Conservation (phyloP, 164 flowering plant genomes). For the Hamamelis virginiana region DNA sequence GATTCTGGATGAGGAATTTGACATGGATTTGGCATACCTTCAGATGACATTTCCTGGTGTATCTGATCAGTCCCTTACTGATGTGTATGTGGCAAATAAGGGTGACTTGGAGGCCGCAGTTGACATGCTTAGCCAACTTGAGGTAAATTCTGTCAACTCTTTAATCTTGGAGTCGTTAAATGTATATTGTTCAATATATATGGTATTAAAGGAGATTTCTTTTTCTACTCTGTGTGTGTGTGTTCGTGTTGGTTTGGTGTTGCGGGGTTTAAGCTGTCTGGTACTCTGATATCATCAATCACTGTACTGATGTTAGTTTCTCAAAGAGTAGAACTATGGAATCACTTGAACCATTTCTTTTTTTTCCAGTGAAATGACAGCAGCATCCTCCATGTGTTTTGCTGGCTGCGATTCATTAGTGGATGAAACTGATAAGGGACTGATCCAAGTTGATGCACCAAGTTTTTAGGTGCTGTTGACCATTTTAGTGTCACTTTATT, state of each 20-base stretch:
- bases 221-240: not conserved
- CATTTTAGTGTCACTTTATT: too few relatives aligned
- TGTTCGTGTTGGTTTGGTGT: too few relatives aligned
- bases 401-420: too few relatives aligned
- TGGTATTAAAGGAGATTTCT: not conserved
- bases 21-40: slow-evolving; percentile 62
- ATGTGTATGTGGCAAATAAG: slow-evolving; percentile 46
- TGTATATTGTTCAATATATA: not conserved
- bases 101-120: slow-evolving; percentile 64
- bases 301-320: too few relatives aligned
- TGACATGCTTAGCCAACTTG: slow-evolving; percentile 70
- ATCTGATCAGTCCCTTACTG: slow-evolving; percentile 59
- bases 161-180: not conserved
- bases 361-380: too few relatives aligned
- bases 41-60: slow-evolving; percentile 51
- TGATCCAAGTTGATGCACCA: too few relatives aligned
- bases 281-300: too few relatives aligned
- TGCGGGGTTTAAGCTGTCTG: not conserved
- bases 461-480: too few relatives aligned
- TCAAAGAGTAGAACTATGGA: too few relatives aligned
- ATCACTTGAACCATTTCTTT: too few relatives aligned
- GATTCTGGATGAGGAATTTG: slow-evolving; percentile 38
- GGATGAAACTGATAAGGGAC: too few relatives aligned
- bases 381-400: too few relatives aligned
- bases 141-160: slow-evolving; percentile 27